phyloP scores from a whole-genome alignment of 2,329 filamentous ascomycete species.

The Albophoma yamanashiensis region DNA sequence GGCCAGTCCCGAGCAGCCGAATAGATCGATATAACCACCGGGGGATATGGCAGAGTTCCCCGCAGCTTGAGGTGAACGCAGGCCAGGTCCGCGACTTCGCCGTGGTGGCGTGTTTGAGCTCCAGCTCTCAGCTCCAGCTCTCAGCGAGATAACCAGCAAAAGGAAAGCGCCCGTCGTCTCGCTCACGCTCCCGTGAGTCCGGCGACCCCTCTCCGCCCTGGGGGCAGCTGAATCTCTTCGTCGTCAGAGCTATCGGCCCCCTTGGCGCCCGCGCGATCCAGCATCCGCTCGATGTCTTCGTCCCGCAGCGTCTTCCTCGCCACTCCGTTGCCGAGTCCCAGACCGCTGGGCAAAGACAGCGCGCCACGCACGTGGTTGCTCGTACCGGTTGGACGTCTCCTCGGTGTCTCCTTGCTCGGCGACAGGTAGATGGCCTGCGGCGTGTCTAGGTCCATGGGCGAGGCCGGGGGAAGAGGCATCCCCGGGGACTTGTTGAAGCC shows the following conservation, averaged over 20 bases:
- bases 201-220: conserved; percentile 16
- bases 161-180: background rate
- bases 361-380: conserved; percentile 24
- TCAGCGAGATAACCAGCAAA: background rate
- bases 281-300: conserved; percentile 48
- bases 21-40: background rate
- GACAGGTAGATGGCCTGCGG: conserved; percentile 17
- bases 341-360: conserved; percentile 38
- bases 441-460: conserved; percentile 37
- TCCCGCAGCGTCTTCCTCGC: conserved; percentile 31
- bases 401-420: conserved; percentile 26
- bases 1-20: background rate
- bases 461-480: conserved; percentile 21
- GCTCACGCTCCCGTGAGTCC: conserved; percentile 17
- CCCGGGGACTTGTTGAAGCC: conserved; percentile 37
- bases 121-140: background rate
- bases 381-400: conserved; percentile 30
- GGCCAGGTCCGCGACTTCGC: background rate
- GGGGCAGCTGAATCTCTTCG: conserved; percentile 42
- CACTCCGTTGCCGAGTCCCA: conserved; percentile 29
- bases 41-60: background rate
- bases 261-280: conserved; percentile 40
- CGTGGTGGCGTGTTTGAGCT: background rate
- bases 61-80: background rate
- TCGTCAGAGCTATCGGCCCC: conserved; percentile 46